A percentile compares a stretch with the other conserved stretches of the same genome.
phyloP scores from a whole-genome alignment of 2,329 filamentous ascomycete genomes.

The Aaosphaeria arxii region DNA sequence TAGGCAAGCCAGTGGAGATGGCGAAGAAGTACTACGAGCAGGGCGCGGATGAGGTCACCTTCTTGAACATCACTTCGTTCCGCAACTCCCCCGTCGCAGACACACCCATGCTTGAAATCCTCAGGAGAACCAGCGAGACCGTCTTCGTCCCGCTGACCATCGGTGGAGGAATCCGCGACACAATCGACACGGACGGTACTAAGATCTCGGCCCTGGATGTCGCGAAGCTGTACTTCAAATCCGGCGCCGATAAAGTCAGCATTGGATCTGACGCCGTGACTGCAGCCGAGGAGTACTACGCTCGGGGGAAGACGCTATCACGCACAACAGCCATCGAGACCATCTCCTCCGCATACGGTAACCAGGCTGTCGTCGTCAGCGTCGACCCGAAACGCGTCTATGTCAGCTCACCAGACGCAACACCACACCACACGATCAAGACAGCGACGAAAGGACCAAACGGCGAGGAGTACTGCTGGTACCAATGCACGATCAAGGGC shows the following conservation, averaged over 20 bases:
- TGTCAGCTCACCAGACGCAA: constrained; percentile 65
- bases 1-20: constrained; percentile 96
- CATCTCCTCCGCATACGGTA: constrained; percentile 89
- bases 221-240: constrained; percentile 95
- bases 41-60: constrained; percentile 94
- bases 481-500: constrained; percentile 94
- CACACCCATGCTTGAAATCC: constrained; percentile 91
- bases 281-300: constrained; percentile 88
- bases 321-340: constrained; percentile 92
- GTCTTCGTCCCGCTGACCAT: constrained; percentile 96
- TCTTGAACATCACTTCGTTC: constrained; percentile 98
- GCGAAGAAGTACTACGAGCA: constrained; percentile 92
- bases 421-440: constrained; percentile 70
- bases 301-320: constrained; percentile 62
- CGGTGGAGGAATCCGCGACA: constrained; percentile 92
- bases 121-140: constrained; percentile 79
- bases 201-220: constrained; percentile 88
- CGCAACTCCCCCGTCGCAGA: constrained; percentile 91
- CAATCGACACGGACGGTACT: constrained; percentile 81
- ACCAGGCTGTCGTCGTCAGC: constrained; percentile 93
- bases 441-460: constrained; percentile 68
- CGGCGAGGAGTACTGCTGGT: constrained; percentile 87
- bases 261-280: constrained; percentile 93
- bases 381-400: constrained; percentile 93
- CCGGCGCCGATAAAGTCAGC: constrained; percentile 94